Base-by-base conservation (phyloP, 176 grass and related monocot species). In the Rhynchospora breviuscula region DNA sequence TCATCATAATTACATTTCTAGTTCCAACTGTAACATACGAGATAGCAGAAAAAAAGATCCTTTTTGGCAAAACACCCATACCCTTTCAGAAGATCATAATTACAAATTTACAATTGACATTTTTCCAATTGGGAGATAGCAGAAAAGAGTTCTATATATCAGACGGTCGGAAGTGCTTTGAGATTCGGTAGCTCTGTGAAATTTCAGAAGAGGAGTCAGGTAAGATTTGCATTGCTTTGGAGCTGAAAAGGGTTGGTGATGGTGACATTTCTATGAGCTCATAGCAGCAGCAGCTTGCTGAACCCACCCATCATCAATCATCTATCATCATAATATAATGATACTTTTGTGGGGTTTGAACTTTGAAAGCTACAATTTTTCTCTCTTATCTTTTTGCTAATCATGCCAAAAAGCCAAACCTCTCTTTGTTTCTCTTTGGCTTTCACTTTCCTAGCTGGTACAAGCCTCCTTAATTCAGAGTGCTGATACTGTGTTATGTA, bases 191-290 rank as follows among this genome's bases (percentile, higher is more conserved):
- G 3, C 31, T 49, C 73, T 57, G 9, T 23, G 2, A 31, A 46
- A n/a, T 78, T 51, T 57, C 73, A 56, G 73, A 78, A 17, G 73
- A 35, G 7, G 66, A 78, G 56, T 78, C 73, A 78, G 73, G 31
- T 78, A 29, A 56, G 53, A 51, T 54, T 57, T 23, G 54, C 12
- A 78, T 56, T 33, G 11, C 47, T 53, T 54, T 53, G 19, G 51
- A 78, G 73, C 49, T 78, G 73, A 78, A 78, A 75, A 78, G n/a
- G 51, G 51, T 4, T 40, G 7, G 48, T 75, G 71, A 75, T 75
- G 71, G 71, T 14, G 71, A 75, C 71, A 29, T 75, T 75, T 53
- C 71, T 75, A 75, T 75, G 70, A 49, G 70, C 70, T 75, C 47
- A 0, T 12, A 75, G 70, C n/a, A 77, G 71, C 10, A 51, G 4